Conservation (phyloP, 179 eudicot genomes). For the Spinacia oleracea region DNA sequence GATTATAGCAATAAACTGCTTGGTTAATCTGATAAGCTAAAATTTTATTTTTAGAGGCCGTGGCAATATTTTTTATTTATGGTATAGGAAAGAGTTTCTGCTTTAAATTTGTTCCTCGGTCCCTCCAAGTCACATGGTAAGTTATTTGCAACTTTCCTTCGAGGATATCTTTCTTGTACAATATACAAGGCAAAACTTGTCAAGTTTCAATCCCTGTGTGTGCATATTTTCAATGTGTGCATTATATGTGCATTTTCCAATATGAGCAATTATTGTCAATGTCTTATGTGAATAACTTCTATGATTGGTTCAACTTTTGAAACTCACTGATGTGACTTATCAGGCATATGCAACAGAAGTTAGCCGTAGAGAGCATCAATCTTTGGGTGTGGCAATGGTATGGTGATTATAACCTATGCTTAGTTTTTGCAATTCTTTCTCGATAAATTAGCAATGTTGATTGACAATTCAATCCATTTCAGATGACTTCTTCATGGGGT, state of each 20-base stretch:
- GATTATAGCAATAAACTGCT: background rate
- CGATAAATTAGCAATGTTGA: background rate
- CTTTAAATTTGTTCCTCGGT: background rate
- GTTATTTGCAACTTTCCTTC: background rate
- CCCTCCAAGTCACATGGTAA: background rate
- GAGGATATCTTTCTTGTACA: background rate
- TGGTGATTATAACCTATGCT: slow-evolving; percentile 27
- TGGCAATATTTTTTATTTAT: background rate
- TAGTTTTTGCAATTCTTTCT: background rate
- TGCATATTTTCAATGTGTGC: background rate
- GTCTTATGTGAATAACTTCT: background rate
- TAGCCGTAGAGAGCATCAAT: slow-evolving; percentile 60
- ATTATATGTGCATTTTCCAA: background rate
- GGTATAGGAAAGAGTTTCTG: background rate
- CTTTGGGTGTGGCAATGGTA: slow-evolving; percentile 64
- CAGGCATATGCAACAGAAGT: slow-evolving; percentile 70
- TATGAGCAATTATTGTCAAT: background rate
- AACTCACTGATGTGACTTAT: background rate
- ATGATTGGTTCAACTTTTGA: slow-evolving; percentile 9
- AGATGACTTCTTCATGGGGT: slow-evolving; percentile 39
- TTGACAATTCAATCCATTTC: slow-evolving; percentile 23
- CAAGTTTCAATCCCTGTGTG: background rate
- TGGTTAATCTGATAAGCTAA: background rate
- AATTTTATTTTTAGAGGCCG: background rate
- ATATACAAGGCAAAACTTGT: too few species aligned